Evolutionary conservation across 148 eudicot species (phyloP).

Genomic region (Rhododendron mucronatum): DNA sequence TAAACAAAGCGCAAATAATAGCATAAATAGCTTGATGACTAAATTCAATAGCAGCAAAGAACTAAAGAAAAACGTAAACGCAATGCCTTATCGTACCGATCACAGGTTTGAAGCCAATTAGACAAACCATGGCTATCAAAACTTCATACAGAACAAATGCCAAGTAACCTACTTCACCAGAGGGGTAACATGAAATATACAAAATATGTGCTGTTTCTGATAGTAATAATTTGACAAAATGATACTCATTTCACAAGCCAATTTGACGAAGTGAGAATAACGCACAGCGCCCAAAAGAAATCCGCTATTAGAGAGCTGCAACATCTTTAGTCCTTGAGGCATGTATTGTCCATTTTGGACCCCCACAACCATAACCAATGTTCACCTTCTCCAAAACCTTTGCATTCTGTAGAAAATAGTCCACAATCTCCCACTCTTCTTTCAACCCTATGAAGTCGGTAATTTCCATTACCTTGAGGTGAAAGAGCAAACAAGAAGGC

Average conservation of each 20-base stretch:
- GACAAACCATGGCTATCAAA: neutral
- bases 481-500: constrained; percentile 18
- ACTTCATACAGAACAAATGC: neutral
- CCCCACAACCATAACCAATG: neutral
- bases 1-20: no score
- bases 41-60: no score
- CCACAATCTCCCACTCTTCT: neutral
- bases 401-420: constrained; percentile 3
- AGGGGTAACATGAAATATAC: neutral
- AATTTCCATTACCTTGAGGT: constrained; percentile 14
- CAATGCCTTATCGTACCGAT: neutral
- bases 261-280: no score
- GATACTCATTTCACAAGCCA: no score
- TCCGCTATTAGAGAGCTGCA: neutral
- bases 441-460: fast-evolving
- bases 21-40: no score
- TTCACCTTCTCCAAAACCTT: constrained; percentile 19
- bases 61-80: no score
- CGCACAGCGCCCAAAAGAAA: neutral
- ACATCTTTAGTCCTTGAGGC: neutral
- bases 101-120: neutral
- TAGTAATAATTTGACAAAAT: no score
- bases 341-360: neutral
- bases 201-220: no score
- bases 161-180: neutral